These are phyloP conservation scores for Daedaleopsis nitida DNA, from an alignment of 768 basidiomycete species.

Conservation along the genomic window DNA sequence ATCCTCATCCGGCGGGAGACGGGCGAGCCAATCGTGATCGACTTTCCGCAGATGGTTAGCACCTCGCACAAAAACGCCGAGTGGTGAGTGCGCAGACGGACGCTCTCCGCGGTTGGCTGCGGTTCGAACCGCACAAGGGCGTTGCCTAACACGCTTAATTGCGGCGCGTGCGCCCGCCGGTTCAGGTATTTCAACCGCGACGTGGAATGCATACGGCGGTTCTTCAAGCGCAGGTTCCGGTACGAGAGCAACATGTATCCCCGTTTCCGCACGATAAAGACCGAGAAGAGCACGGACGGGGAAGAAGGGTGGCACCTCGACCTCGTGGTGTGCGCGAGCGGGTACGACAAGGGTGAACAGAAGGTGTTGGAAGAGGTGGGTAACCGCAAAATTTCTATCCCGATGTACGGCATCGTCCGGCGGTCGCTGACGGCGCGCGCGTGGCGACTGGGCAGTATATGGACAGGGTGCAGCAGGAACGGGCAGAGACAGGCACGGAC, in stretches of 20 bases:
- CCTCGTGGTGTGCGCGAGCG: constrained; percentile 91
- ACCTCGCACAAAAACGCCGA: constrained; percentile 96
- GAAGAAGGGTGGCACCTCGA: constrained; percentile 72
- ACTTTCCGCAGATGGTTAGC: constrained; percentile 99
- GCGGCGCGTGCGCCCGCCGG: neutral
- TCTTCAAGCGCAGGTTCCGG: constrained; percentile 87
- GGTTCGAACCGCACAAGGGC: constrained; percentile 12
- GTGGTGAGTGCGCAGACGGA: constrained; percentile 62
- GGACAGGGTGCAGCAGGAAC: constrained; percentile 41
- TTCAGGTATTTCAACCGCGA: constrained; percentile 98
- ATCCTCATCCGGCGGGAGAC: constrained; percentile 84
- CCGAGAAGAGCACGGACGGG: constrained; percentile 38
- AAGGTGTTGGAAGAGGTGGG: constrained; percentile 81
- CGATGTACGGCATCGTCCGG: constrained; percentile 23
- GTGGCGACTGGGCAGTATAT: constrained; percentile 54
- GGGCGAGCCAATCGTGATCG: constrained; percentile 87
- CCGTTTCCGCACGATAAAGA: constrained; percentile 67
- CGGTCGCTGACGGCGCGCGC: constrained; percentile 20
- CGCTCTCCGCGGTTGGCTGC: too few species aligned
- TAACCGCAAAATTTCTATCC: constrained; percentile 12
- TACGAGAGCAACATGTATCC: constrained; percentile 93
- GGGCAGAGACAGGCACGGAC: constrained; percentile 18
- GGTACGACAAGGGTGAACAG: constrained; percentile 85
- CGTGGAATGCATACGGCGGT: constrained; percentile 92
- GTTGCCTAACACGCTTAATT: constrained; percentile 1